These are phyloP conservation scores for Collybia sordida DNA, from an alignment of 768 basidiomycete genomes.

Conservation along the genomic window DNA sequence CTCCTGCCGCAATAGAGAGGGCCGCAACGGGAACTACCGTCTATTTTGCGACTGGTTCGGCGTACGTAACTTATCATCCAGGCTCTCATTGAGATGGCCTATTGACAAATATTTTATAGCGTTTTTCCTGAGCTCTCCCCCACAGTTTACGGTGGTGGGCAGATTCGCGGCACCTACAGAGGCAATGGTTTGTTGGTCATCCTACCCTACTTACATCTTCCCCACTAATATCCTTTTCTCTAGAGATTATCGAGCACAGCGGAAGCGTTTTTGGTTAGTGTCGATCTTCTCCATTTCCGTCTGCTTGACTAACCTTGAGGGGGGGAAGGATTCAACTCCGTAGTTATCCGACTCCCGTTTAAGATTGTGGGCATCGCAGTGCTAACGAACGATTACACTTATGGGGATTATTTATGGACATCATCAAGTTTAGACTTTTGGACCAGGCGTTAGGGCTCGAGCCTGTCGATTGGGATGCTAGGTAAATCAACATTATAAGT, in stretches of 20 bases:
- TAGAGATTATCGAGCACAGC: constrained; percentile 13
- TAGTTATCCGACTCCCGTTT: constrained; percentile 13
- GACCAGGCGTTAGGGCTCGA: constrained; percentile 20
- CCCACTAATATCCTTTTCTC: not conserved
- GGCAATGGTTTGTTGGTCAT: constrained; percentile 23
- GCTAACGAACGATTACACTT: constrained; percentile 24
- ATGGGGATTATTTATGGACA: constrained; percentile 15
- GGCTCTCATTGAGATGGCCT: no score
- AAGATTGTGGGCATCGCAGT: constrained; percentile 22
- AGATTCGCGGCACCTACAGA: constrained; percentile 19
- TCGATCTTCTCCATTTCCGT: not conserved
- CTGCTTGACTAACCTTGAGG: no score
- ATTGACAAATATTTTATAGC: not conserved
- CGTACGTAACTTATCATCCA: not conserved
- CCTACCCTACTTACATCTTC: not conserved
- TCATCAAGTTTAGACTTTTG: constrained; percentile 23
- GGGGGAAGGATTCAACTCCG: constrained; percentile 10
- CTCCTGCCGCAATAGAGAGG: constrained; percentile 5
- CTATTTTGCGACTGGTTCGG: not conserved
- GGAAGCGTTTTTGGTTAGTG: constrained; percentile 7
- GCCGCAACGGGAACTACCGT: not conserved
- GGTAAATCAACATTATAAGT: constrained; percentile 11
- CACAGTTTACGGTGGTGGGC: constrained; percentile 24
- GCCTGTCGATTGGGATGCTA: constrained; percentile 23
- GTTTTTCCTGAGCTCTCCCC: constrained; percentile 22